Base-by-base conservation (phyloP, 495 filamentous ascomycete species). In the Bacidia rubella region DNA sequence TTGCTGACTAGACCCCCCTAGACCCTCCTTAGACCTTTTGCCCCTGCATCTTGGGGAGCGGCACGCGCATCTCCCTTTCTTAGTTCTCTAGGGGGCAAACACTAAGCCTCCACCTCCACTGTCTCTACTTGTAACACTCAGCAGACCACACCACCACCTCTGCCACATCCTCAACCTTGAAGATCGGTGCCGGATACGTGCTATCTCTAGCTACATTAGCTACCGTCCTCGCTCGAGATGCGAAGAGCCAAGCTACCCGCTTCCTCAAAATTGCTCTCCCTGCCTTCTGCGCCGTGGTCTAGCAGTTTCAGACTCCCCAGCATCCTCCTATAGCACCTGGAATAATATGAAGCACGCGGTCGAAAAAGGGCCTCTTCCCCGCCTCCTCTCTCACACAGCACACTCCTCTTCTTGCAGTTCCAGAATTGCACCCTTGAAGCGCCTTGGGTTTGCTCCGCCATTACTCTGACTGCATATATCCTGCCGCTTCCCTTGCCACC, bases 401-500 rank as follows among this genome's bases (percentile, higher is more conserved):
- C 41, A 35, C 29, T 17, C 41, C 41, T 5, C 20, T 20, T 5
- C 41, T 44, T 44, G 20, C 19, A 5, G 41, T 44, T n/a, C 41
- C 12, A 44, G 12, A 44, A 44, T 44, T 9, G 20, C 32, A 20
- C 17, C 20, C 41, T 22, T 44, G 41, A 44, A n/a, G 41, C 41
- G 41, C 41, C n/a, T n/a, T 22, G 41, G 17, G 7, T 35, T 17
- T 44, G 41, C 41, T 44, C 20, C 41, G 20, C 17, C 41, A 9
- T 17, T 5, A n/a, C 41, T 44, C 41, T 44, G 41, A 44, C 32
- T 39, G 32, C 41, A 50, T 50, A 50, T 50, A 20, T n/a, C 32
- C 26, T 38, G 29, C 25, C 47, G 47, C 47, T 25, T 50, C 27
- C 47, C 32, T 39, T 38, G 47, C 47, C 47, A 50, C 47, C 47